A percentile compares a stretch with the other conserved stretches of the same genome.
Evolutionary conservation across 495 filamentous ascomycete species (phyloP).

Genomic region (Delitschia confertaspora): DNA sequence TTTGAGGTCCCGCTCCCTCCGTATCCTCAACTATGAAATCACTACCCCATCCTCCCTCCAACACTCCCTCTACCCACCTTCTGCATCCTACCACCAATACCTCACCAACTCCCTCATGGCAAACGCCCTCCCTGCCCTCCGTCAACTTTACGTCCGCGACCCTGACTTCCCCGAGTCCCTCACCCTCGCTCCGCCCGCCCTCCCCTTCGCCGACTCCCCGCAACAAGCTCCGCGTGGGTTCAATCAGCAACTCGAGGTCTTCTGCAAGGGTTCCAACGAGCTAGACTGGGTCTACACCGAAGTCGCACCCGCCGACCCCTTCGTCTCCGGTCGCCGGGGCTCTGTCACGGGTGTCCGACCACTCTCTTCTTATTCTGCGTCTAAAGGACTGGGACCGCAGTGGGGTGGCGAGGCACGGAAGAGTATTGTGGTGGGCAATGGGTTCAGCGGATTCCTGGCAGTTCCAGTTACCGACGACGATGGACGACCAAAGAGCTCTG

Average conservation of each 20-base stretch:
- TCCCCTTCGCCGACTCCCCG: conserved; percentile 39
- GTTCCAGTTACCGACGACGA: conserved; percentile 63
- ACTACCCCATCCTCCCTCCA: conserved; percentile 46
- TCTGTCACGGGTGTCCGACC: conserved; percentile 45
- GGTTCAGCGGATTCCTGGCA: conserved; percentile 71
- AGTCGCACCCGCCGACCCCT: conserved; percentile 40
- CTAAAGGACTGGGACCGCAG: conserved; percentile 42
- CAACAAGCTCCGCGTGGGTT: conserved; percentile 39
- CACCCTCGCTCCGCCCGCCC: conserved; percentile 54
- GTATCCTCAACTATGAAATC: conserved; percentile 74
- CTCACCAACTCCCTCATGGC: conserved; percentile 71
- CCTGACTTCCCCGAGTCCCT: conserved; percentile 66
- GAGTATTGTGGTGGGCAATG: conserved; percentile 62
- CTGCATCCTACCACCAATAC: conserved; percentile 72
- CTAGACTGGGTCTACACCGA: conserved; percentile 75
- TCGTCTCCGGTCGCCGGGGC: conserved; percentile 28
- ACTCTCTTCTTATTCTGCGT: conserved; percentile 46
- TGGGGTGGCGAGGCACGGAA: conserved; percentile 56
- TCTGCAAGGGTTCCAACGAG: conserved; percentile 77
- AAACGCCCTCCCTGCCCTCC: conserved; percentile 63
- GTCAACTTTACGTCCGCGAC: conserved; percentile 76
- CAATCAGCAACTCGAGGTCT: conserved; percentile 63
- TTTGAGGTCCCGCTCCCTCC: conserved; percentile 56
- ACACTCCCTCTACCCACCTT: conserved; percentile 50
- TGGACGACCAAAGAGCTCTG: conserved; percentile 26